These are phyloP conservation scores for Turritis glabra DNA, from an alignment of 345 rosid genomes.

Conservation along the genomic window DNA sequence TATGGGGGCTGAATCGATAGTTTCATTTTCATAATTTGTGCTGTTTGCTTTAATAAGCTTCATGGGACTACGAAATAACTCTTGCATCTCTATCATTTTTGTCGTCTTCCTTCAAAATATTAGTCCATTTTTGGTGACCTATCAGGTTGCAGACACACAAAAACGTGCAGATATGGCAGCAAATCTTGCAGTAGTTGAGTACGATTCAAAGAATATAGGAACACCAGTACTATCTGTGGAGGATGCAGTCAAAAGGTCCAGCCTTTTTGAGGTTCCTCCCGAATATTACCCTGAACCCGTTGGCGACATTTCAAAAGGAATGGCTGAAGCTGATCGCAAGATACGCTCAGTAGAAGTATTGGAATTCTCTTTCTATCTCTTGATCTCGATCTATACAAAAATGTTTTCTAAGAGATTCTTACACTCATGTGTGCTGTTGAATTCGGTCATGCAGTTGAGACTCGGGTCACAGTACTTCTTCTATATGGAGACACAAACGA, in stretches of 20 bases:
- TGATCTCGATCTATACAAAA: constrained; percentile 1
- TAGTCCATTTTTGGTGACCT: constrained; percentile 3
- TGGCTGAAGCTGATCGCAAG: constrained; percentile 76
- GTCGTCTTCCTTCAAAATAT: background rate
- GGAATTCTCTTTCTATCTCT: constrained; percentile 8
- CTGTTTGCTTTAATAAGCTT: background rate
- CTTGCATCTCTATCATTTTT: constrained; percentile 48
- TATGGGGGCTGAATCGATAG: constrained; percentile 66
- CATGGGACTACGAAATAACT: constrained; percentile 44
- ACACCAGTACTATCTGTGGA: constrained; percentile 71
- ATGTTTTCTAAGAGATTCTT: background rate
- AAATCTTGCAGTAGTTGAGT: constrained; percentile 60
- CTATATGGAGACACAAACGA: constrained; percentile 82
- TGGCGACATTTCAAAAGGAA: constrained; percentile 73
- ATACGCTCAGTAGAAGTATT: constrained; percentile 71
- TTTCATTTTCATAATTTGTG: constrained; percentile 55
- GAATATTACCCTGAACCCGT: constrained; percentile 50
- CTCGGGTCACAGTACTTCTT: constrained; percentile 91
- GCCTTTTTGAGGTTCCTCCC: constrained; percentile 68
- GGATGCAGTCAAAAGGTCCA: constrained; percentile 68
- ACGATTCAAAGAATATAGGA: constrained; percentile 55
- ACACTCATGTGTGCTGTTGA: background rate
- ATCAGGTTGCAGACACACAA: constrained; percentile 86
- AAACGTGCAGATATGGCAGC: constrained; percentile 77
- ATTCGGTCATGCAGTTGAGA: constrained; percentile 47